phyloP scores from a whole-genome alignment of 495 filamentous ascomycete species.

The Penicillium salamii region DNA sequence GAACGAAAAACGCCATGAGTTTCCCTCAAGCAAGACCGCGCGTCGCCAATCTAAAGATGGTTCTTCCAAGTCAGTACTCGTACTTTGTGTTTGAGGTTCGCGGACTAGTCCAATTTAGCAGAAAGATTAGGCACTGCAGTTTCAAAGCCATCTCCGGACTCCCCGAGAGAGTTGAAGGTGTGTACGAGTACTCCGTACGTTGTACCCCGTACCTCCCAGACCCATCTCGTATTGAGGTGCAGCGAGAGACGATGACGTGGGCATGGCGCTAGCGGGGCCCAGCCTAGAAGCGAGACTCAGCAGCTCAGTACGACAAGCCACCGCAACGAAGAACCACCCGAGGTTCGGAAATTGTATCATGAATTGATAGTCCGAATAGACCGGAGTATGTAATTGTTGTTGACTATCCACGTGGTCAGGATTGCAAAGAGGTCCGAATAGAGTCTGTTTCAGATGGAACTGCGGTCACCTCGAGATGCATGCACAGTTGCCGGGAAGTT shows the following conservation, averaged over 20 bases:
- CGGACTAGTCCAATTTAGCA: neutral
- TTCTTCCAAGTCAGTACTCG: neutral
- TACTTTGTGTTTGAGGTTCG: neutral
- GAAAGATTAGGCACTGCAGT: neutral
- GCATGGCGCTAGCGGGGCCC: neutral
- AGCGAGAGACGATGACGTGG: neutral
- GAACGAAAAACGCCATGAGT: neutral
- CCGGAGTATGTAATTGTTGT: neutral
- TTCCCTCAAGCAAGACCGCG: neutral
- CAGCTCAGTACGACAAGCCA: no score
- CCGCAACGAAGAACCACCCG: neutral
- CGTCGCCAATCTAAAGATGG: neutral
- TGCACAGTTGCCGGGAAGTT: neutral
- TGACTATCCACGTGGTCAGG: neutral
- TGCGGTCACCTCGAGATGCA: neutral
- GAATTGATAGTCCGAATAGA: neutral
- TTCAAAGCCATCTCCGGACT: neutral
- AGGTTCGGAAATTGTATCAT: neutral
- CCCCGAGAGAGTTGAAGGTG: neutral
- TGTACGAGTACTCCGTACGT: neutral
- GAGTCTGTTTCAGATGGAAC: constrained; percentile 1
- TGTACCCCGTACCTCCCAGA: neutral
- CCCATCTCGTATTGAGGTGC: neutral
- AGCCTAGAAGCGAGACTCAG: neutral
- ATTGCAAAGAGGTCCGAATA: neutral